Conservation (phyloP, 202 grass and related monocot genomes). For the Brachypodium distachyon region DNA sequence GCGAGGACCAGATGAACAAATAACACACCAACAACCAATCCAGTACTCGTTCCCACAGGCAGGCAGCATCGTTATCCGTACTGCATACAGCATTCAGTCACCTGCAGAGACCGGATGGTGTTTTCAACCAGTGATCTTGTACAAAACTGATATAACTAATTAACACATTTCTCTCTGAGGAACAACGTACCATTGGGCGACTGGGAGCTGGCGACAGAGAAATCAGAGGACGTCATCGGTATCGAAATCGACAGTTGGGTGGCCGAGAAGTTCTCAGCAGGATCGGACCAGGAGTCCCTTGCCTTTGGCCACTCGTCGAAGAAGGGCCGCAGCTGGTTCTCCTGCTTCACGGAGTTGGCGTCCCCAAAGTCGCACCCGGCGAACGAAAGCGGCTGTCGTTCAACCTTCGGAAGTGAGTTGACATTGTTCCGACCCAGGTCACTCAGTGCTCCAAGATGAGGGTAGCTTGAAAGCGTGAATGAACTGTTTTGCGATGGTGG, state of each 20-base stretch:
- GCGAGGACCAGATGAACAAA: background rate
- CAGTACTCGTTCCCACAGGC: background rate
- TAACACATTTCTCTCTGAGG: background rate
- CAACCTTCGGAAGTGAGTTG: conserved; percentile 25
- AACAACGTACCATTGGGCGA: conserved; percentile 45
- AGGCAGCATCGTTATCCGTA: background rate
- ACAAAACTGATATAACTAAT: no score
- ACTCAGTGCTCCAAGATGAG: conserved; percentile 16
- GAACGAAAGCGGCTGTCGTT: conserved; percentile 40
- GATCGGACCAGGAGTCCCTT: conserved; percentile 51
- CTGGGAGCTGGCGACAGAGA: conserved; percentile 55
- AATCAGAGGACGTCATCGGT: conserved; percentile 56
- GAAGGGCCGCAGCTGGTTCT: conserved; percentile 70
- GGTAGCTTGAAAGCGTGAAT: conserved; percentile 36
- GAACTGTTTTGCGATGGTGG: conserved; percentile 26
- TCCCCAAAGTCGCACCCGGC: conserved; percentile 21
- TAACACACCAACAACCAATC: background rate
- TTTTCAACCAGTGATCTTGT: background rate
- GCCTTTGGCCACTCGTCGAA: conserved; percentile 82
- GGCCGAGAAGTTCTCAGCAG: conserved; percentile 54
- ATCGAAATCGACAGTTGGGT: conserved; percentile 85
- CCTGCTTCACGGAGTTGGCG: conserved; percentile 29
- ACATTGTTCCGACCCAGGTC: conserved; percentile 23
- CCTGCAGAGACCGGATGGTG: conserved; percentile 15
- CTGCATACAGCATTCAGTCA: conserved; percentile 15